Evolutionary conservation across 2,329 filamentous ascomycete species (phyloP), one percentile per base, ranked within the genome.

Genomic region (Beauveria medogensis): DNA sequence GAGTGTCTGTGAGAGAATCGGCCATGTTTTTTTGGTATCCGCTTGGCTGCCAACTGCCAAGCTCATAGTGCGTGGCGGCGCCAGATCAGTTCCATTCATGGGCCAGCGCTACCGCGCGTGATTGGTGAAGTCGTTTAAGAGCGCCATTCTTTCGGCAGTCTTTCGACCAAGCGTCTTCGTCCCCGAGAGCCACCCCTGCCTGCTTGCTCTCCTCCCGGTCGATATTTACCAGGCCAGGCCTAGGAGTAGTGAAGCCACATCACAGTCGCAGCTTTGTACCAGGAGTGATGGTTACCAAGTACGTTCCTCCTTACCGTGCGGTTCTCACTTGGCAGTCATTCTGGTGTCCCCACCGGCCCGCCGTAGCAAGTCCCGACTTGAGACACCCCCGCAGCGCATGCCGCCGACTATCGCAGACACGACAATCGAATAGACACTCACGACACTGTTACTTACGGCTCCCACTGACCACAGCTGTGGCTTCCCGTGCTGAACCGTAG

Each of bases 331-430:
- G 28, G 28, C 28, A 1, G 28, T 30, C 28, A 30, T 10, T 12
- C 9, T 30, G 28, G 28, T 30, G 26, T 50, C 20, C 30, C 34
- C 46, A 51, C 55, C 16, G n/a, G 28, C 9, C 34, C 34, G 12
- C 55, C 22, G 41, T 34, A 40, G 46, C 46, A 58, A 58, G 55
- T 58, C 55, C 47, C 47, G 55, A 51, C 34, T 26, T 58, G 55
- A 58, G 55, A 58, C 55, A 58, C 12, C 22, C 55, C 55, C 28
- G 22, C 44, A 40, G 28, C n/a, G 28, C 54, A 48, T 40, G 54
- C 54, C 43, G 30, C 55, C 54, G 43, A 34, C 26, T 8, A 41
- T 53, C 50, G 34, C 34, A 20, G 18, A 12, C 24, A 28, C 24
- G 28, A 30, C 28, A 4, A 9, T 30, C 10, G 28, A 30, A 9